Evolutionary conservation across 208 protist species (phyloP), one percentile per base, ranked within the genome.

Genomic region (Leishmania martiniquensis): DNA sequence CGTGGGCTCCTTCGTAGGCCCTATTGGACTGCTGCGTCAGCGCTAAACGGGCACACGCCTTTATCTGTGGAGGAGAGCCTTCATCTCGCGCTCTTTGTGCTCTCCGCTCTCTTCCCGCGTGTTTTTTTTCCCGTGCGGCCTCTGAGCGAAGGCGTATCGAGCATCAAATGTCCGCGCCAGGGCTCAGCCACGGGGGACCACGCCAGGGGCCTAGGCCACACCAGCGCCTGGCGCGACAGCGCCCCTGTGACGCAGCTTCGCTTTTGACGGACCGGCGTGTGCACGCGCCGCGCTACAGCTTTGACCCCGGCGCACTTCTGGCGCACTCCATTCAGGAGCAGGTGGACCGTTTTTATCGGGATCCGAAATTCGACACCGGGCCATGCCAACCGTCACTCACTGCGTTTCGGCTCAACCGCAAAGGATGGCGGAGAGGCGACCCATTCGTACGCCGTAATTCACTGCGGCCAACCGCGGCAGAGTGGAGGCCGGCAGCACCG

Each of bases 241-340:
- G 42, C 6, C 47, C 22, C n/a, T 76, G 54, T 32, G 42, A 44
- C n/a, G 59, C 37, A 44, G 68, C 44, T 37, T 59, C 49, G 39
- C 54, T 54, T n/a, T 25, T 44, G 55, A 39, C 59, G 25, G 60
- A 72, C 22, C 37, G 59, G 5, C 37, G 12, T 47, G 57, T 67
- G 37, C 39, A 34, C 25, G n/a, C 72, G 0, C 47, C 79, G 42
- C 37, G 29, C 59, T 83, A 75, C 49, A 52, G 67, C 67, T 78
- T 75, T 34, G 73, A 75, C 47, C 73, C 79, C 4, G 73, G 37
- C 13, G 71, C 63, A 15, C 52, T 76, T 34, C 52, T 83, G 55
- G 42, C 49, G 9, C 34, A 77, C 47, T 81, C 76, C 32, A 74
- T 76, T 29, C 42, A 75, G 63, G 15, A 63, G 22, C 66, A 83